Base-by-base conservation (phyloP, 2,329 filamentous ascomycete genomes). In the Tolypocladium capitatum region DNA sequence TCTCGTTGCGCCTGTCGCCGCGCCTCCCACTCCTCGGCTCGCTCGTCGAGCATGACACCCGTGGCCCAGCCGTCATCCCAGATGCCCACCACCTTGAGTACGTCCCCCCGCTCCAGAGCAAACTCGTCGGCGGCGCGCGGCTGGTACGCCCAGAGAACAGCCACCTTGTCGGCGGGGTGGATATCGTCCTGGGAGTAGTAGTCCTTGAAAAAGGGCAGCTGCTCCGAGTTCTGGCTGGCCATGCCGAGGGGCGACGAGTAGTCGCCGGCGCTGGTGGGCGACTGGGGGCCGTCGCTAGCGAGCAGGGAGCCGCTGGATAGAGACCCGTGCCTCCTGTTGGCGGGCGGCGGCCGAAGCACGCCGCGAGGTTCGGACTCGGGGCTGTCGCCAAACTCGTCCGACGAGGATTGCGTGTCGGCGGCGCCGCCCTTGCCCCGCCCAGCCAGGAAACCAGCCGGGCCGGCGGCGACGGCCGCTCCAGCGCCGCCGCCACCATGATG, bases 1-100 rank as follows among this genome's bases (percentile, higher is more conserved):
- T 98, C 92, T 52, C 92, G 80, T 61, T 94, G 89, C 32, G 81
- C 71, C 58, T 86, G 82, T 58, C 80, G 78, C 53, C 83, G 77
- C 40, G 77, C 75, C 57, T 94, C 86, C 81, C 88, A 96, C 53
- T 96, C 87, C 51, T 97, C 91, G 2, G 89, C 89, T 48, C 80
- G 77, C 58, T 94, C 86, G 47, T 83, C 76, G 48, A 94, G 70
- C 61, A 94, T 75, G 48, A 96, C 77, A 58, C 92, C 92, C 1
- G 92, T 98, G 11, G 92, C 92, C 92, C 92, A 98, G 43, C 92
- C 92, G 63, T 98, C 92, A 60, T 98, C 92, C 92, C 92, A 98
- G 55, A 98, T 98, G 52, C 92, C 92, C 31, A 97, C 84, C 14
- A 98, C 83, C 69, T 96, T 97, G 60, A 98, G 76, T 90, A 98